Conservation (phyloP, 352 stramenopile species). For the Globisporangium solare region DNA sequence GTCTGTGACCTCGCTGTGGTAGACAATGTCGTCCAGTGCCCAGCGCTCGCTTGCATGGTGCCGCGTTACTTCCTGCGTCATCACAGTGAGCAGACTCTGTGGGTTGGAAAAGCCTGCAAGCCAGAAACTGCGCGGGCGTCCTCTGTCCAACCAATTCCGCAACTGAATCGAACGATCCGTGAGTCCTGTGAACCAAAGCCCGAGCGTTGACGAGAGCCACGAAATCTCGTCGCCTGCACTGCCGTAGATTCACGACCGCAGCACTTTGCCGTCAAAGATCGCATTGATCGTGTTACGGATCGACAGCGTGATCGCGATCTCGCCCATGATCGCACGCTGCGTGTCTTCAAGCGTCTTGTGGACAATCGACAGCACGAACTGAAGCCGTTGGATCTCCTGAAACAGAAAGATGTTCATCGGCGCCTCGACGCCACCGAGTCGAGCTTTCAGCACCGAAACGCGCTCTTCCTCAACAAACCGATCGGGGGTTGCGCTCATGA, state of each 20-base stretch:
- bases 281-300: constrained; percentile 58
- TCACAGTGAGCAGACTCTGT: constrained; percentile 73
- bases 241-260: constrained; percentile 41
- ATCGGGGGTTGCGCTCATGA: constrained; percentile 40
- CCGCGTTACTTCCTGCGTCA: constrained; percentile 68
- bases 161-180: constrained; percentile 55
- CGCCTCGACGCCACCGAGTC: constrained; percentile 62
- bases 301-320: constrained; percentile 48
- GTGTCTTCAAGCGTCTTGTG: constrained; percentile 43
- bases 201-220: constrained; percentile 61
- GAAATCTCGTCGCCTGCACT: constrained; percentile 57
- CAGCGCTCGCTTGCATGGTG: constrained; percentile 69
- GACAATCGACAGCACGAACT: constrained; percentile 51
- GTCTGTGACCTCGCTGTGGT: constrained; percentile 80
- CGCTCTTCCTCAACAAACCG: constrained; percentile 45
- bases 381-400: constrained; percentile 67
- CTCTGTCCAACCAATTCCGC: constrained; percentile 56
- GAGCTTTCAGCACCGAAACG: constrained; percentile 32
- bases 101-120: constrained; percentile 72
- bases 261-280: constrained; percentile 70
- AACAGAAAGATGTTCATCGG: constrained; percentile 76
- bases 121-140: constrained; percentile 67
- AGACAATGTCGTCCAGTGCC: constrained; percentile 75
- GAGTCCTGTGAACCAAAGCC: constrained; percentile 65
- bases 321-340: constrained; percentile 52